Percentiles rank a stretch among this genome's conserved stretches.
Conservation (phyloP, 305 asterid species). For the Salvia sclarea region DNA sequence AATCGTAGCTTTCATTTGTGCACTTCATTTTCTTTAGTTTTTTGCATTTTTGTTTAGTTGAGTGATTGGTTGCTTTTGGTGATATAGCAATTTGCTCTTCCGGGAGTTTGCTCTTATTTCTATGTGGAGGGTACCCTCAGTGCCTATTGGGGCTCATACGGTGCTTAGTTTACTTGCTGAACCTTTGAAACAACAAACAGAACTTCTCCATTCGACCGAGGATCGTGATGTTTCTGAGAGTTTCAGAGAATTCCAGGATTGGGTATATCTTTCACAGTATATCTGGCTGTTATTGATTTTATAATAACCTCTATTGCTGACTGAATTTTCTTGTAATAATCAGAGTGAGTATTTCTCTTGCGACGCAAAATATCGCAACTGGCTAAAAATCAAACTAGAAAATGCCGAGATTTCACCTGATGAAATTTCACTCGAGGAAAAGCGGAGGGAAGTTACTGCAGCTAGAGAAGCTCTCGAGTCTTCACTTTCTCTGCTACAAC, state of each 20-base stretch:
- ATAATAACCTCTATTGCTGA: slow-evolving; percentile 28
- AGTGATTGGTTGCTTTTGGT: slow-evolving; percentile 36
- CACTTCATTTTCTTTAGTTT: background rate
- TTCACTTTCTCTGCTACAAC: slow-evolving; percentile 61
- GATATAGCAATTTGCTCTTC: slow-evolving; percentile 81
- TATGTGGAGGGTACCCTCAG: slow-evolving; percentile 97
- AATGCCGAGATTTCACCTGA: slow-evolving; percentile 63
- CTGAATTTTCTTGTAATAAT: slow-evolving; percentile 35
- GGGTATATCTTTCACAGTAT: slow-evolving; percentile 61
- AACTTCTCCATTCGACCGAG: slow-evolving; percentile 56
- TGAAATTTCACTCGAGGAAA: slow-evolving; percentile 85
- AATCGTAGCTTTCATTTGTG: slow-evolving; percentile 1
- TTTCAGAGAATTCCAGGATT: slow-evolving; percentile 90
- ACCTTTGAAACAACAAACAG: slow-evolving; percentile 84
- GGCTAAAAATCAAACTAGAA: slow-evolving; percentile 77
- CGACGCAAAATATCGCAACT: slow-evolving; percentile 90
- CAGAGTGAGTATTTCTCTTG: slow-evolving; percentile 97
- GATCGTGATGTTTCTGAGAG: slow-evolving; percentile 65
- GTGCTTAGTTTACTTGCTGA: slow-evolving; percentile 96
- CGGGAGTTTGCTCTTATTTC: slow-evolving; percentile 96
- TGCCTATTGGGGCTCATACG: slow-evolving; percentile 94
- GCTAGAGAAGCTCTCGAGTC: slow-evolving; percentile 75
- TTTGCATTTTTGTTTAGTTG: slow-evolving; percentile 21
- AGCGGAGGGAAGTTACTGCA: slow-evolving; percentile 62
- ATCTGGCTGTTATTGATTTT: slow-evolving; percentile 25